Conservation (phyloP, 2,329 filamentous ascomycete genomes). For the Sclerotinia trifoliorum region DNA sequence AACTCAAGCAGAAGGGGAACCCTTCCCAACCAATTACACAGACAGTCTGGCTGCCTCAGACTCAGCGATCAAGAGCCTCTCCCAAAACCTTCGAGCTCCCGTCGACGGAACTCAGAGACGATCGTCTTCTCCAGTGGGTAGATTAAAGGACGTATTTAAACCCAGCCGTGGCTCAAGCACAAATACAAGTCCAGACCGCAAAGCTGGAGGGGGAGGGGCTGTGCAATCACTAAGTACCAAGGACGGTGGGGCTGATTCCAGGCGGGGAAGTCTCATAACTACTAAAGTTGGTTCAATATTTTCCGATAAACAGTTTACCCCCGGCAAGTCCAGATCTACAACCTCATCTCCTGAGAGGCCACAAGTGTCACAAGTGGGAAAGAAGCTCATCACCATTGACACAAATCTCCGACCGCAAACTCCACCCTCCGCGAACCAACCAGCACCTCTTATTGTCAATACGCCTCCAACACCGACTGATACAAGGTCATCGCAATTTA, state of each 20-base stretch:
- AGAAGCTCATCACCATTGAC: constrained; percentile 32
- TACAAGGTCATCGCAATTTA: constrained; percentile 36
- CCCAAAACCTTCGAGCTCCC: constrained; percentile 45
- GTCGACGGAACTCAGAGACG: constrained; percentile 51
- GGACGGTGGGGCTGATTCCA: constrained; percentile 29
- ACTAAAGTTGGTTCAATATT: constrained; percentile 38
- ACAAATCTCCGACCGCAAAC: constrained; percentile 36
- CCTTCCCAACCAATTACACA: constrained; percentile 35
- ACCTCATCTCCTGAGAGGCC: constrained; percentile 36
- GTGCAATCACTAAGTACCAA: constrained; percentile 27
- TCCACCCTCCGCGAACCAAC: constrained; percentile 35
- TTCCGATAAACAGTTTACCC: constrained; percentile 33
- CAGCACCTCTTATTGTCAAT: constrained; percentile 58
- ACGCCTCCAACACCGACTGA: constrained; percentile 66
- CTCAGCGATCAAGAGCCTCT: constrained; percentile 40
- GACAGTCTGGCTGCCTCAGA: constrained; percentile 36
- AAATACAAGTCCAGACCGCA: constrained; percentile 48
- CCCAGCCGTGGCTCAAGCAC: constrained; percentile 44
- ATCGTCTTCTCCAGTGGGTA: constrained; percentile 67
- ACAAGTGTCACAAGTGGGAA: constrained; percentile 33
- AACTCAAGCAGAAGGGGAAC: constrained; percentile 39
- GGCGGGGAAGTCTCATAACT: constrained; percentile 35
- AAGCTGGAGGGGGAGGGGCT: constrained; percentile 30
- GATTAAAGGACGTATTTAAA: constrained; percentile 69
- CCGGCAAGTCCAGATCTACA: constrained; percentile 25